Evolutionary conservation across 139 green algal species (phyloP).

Genomic region (Spirogloea muscicola): DNA sequence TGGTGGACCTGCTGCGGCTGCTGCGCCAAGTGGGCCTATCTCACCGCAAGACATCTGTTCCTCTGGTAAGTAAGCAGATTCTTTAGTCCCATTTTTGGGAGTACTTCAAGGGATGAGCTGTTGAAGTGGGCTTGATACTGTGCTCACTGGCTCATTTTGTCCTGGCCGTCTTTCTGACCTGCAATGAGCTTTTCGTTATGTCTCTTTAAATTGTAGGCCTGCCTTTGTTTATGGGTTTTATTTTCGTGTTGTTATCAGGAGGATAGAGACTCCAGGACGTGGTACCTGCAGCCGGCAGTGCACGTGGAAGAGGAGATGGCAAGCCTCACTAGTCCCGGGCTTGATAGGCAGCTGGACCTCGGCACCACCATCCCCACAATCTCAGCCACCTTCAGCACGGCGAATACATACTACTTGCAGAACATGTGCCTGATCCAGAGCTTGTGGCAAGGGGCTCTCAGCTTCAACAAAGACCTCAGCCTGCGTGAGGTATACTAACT

Average conservation of each 20-base stretch:
- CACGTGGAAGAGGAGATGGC: background rate
- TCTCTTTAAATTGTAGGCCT: no score
- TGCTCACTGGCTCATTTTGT: no score
- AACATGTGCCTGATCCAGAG: constrained; percentile 77
- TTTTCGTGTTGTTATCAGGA: no score
- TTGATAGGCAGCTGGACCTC: background rate
- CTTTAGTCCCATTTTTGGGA: no score
- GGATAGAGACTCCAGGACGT: no score
- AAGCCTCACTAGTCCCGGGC: background rate
- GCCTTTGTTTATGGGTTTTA: no score
- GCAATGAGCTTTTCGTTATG: no score
- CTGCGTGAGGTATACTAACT: constrained; percentile 62
- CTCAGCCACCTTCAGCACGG: constrained; percentile 59
- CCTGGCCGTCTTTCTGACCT: no score
- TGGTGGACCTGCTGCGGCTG: constrained; percentile 71
- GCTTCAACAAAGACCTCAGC: constrained; percentile 67
- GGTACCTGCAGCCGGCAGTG: background rate
- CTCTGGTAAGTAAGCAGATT: background rate
- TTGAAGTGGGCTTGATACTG: no score
- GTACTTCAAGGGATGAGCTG: no score
- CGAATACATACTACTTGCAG: constrained; percentile 77
- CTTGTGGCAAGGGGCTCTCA: constrained; percentile 55
- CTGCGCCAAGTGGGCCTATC: constrained; percentile 68
- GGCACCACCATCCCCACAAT: no score
- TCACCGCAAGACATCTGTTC: constrained; percentile 22